Base-by-base conservation (phyloP, 1,284 basidiomycete genomes). In the Omphalotus olearius region DNA sequence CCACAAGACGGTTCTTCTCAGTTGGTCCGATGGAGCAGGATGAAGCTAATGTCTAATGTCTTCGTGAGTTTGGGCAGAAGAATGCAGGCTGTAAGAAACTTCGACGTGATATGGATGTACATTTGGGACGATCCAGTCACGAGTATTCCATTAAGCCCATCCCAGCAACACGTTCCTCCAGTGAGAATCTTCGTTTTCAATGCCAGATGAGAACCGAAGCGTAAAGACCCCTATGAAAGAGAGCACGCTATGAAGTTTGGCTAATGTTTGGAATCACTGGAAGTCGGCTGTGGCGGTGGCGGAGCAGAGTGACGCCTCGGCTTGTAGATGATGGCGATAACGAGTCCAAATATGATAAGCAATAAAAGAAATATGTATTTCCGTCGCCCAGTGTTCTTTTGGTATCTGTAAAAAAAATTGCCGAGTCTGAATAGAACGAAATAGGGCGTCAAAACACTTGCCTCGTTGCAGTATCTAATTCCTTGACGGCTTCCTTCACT, bases 301-400 rank as follows among this genome's bases (percentile, higher is more conserved):
- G 66, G 49, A 47, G 68, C 55, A 14, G 69, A 57, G 44, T 64
- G 56, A 35, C 62, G 73, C 62, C 78, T 81, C 43, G 90, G 91
- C 68, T 91, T 92, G 74, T 91, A 87, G 57, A 93, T 83, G 61
- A 94, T 80, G 44, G 88, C 77, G 47, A 93, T 59, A 55, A 93
- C 78, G 54, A 94, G 77, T 10, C 90, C 91, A 60, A 94, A 80
- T 62, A 98, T 96, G 64, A 94, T 82, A 43, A 99, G 78, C 30
- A 97, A 59, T 33, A 99, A 79, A 33, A 99, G 79, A 63, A 98
- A 88, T 56, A 99, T 98, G 67, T 93, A 93, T 68, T 89, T 87
- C 65, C 95, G 80, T 64, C 92, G 80, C 40, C 94, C 94, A 1
- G 93, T 93, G 61, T 91, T 91, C 61, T 86, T 86, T 74, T 99